Percentiles rank a stretch among this genome's conserved stretches.
These are phyloP conservation scores for Didymella pinodella DNA, from an alignment of 2,329 filamentous ascomycete genomes.

Conservation along the genomic window DNA sequence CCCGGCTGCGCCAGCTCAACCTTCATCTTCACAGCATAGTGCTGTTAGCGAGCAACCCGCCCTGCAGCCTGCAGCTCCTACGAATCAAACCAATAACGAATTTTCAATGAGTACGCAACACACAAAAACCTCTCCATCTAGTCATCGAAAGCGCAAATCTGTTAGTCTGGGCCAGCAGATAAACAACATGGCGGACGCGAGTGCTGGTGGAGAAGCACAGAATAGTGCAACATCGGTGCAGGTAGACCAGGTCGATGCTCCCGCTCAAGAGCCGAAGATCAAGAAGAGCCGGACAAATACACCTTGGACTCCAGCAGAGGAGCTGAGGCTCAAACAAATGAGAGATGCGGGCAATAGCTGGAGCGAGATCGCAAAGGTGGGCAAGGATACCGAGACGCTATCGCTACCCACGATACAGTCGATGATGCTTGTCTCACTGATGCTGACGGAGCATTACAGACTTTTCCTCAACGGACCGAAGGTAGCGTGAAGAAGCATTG, in stretches of 20 bases:
- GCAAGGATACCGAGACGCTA: not conserved
- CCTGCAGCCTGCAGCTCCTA: conserved; percentile 39
- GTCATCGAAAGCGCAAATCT: conserved; percentile 45
- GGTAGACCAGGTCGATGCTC: conserved; percentile 33
- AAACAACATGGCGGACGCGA: conserved; percentile 36
- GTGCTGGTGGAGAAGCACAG: conserved; percentile 27
- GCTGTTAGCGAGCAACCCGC: conserved; percentile 37
- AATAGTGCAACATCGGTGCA: conserved; percentile 36
- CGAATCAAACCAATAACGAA: conserved; percentile 34
- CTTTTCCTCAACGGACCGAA: conserved; percentile 91
- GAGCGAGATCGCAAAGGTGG: conserved; percentile 97
- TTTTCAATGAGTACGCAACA: conserved; percentile 31
- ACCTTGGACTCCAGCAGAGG: conserved; percentile 95
- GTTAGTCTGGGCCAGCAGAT: conserved; percentile 35
- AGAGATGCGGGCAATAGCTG: conserved; percentile 91
- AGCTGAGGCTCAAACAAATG: conserved; percentile 91
- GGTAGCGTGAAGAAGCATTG: conserved; percentile 99
- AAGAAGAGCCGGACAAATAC: conserved; percentile 99
- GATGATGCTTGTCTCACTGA: not conserved
- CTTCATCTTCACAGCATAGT: conserved; percentile 32
- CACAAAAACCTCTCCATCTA: conserved; percentile 18
- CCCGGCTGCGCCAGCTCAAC: conserved; percentile 46
- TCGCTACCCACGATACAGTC: not conserved
- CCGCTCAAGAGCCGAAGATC: conserved; percentile 54
- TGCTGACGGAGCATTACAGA: conserved; percentile 60